Base-by-base conservation (phyloP, 2,329 filamentous ascomycete genomes). In the Fusarium marasasianum region DNA sequence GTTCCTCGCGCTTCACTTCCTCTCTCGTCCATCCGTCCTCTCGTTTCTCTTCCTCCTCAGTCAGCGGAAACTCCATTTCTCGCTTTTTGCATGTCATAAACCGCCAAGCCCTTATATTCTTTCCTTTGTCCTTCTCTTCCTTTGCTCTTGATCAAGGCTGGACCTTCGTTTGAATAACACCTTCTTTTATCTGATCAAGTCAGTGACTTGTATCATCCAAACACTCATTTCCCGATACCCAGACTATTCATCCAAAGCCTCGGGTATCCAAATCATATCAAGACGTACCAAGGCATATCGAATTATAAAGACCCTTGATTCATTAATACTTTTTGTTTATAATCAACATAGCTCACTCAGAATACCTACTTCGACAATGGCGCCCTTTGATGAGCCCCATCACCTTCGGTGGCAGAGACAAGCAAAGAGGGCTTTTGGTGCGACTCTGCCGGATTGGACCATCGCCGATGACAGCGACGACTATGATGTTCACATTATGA, bases 381-480 rank as follows among this genome's bases (percentile, higher is more conserved):
- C 63, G 20, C 56, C 67, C 26, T 48, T 63, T 31, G 38, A 62
- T n/a, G 69, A 74, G 24, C 56, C 63, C 58, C 60, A 44, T 44
- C 65, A 69, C 41, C 37, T 63, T 60, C 73, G 66, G 51, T 77
- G 75, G 75, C 69, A 76, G 38, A 62, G 57, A 44, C 64, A 74
- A 57, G 67, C 64, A 41, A 72, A 70, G 60, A 71, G 67, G 38
- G 69, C 59, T 48, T 66, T 73, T 43, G 64, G 66, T 24, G 66
- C 65, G 50, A 56, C 57, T 41, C 57, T 78, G 13, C 77, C 77
- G 5, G 62, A 69, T 13, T 81, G 79, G 79, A 81, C 79, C 20
- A 71, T 70, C 29, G 78, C 66, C n/a, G 79, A 81, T 45, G 76
- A 77, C 31, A 68, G 53, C 51, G 72, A 77, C 33, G 61, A 76